Base-by-base conservation (phyloP, 2,329 filamentous ascomycete species). In the Trichoderma gracile region DNA sequence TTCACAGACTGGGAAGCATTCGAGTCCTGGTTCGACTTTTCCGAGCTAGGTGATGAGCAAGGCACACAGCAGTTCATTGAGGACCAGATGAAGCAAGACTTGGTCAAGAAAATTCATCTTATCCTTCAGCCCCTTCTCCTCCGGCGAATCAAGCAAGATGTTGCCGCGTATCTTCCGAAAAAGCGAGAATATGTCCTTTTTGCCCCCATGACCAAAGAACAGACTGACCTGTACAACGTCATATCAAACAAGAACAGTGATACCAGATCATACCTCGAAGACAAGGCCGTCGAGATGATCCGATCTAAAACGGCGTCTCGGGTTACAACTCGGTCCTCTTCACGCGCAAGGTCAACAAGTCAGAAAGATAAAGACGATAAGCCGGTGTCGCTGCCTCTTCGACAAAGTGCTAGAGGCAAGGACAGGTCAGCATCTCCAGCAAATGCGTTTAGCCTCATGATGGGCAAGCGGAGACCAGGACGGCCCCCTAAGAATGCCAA, bases 181-280 rank as follows among this genome's bases (percentile, higher is more conserved):
- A 99, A 99, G 80, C 86, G 95, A 30, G 95, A 99, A 75, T 99
- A 99, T 69, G 91, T 99, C 3, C 80, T 99, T 0, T 98, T 95
- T 71, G 95, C 95, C 0, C 95, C 95, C 0, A 87, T 99, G 78
- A 97, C 93, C 0, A 85, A 88, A 25, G 92, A 95, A 69, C 95
- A 99, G 73, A 92, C 93, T 2, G 94, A 97, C 64, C 78, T 99
- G 0, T 99, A 99, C 73, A 87, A 88, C 57, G 82, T 81, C 0
- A 80, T 89, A 40, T 84, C 76, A 63, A 81, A 89, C 71, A 86
- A 84, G 66, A 79, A 79, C 2, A 75, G 78, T 1, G 86, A 89
- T 67, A 84, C 85, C 0, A 85, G 93, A 30, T 85, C 90, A 17
- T 97, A 94, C 65, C 79, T 98, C 0, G 92, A 97, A 70, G 87